These are phyloP conservation scores for Paralagenidium karlingii DNA, from an alignment of 352 stramenopile genomes.

Conservation along the genomic window DNA sequence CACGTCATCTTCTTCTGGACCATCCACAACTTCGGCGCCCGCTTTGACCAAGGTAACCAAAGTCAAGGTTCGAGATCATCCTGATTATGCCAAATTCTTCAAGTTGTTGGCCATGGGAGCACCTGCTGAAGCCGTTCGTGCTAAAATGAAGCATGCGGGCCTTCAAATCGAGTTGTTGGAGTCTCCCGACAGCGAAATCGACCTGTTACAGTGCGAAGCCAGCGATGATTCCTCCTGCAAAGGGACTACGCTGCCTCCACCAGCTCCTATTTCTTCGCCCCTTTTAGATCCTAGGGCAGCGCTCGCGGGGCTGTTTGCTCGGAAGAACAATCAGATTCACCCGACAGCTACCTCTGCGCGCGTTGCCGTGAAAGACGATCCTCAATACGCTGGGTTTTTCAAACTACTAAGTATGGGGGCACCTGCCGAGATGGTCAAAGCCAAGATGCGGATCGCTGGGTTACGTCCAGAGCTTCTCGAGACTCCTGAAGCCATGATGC, in stretches of 20 bases:
- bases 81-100: constrained; percentile 22
- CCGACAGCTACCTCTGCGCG: neutral
- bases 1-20: too few relatives aligned
- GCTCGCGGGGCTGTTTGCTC: constrained; percentile 8
- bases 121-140: constrained; percentile 33
- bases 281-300: too few relatives aligned
- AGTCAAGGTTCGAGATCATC: neutral
- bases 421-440: constrained; percentile 39
- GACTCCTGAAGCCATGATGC: constrained; percentile 34
- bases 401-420: constrained; percentile 53
- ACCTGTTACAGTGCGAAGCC: too few relatives aligned
- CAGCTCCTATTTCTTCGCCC: constrained; percentile 1
- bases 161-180: constrained; percentile 39
- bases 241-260: too few relatives aligned
- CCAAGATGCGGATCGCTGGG: constrained; percentile 54
- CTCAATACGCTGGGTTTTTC: constrained; percentile 59
- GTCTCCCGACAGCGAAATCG: too few relatives aligned
- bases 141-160: constrained; percentile 40
- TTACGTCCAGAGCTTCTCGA: constrained; percentile 40
- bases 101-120: constrained; percentile 53
- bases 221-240: neutral
- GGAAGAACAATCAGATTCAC: constrained; percentile 1
- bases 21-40: constrained; percentile 4
- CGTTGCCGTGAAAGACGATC: constrained; percentile 33
- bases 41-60: constrained; percentile 17